Evolutionary conservation across 805 yeast genomes (phyloP).

Genomic region (Ogataea corticis): DNA sequence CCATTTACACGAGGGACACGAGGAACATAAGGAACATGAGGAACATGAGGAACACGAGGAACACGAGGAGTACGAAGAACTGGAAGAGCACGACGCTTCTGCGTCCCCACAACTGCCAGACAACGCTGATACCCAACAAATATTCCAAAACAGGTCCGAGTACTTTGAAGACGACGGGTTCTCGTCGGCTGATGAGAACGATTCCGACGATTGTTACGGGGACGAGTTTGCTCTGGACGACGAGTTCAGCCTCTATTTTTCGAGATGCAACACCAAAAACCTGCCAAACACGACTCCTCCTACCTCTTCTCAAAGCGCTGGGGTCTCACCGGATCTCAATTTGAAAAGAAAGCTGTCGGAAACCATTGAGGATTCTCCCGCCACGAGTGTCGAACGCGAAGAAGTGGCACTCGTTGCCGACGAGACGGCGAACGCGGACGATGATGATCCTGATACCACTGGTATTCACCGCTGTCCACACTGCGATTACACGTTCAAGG

Average conservation of each 20-base stretch:
- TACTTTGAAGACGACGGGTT: conserved; percentile 8
- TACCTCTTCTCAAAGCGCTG: conserved; percentile 8
- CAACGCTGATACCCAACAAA: background rate
- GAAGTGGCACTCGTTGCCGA: background rate
- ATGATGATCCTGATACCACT: too few species aligned
- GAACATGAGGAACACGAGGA: background rate
- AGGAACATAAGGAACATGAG: background rate
- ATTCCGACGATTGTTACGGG: conserved; percentile 14
- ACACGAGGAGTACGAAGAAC: background rate
- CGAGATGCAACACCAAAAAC: conserved; percentile 9
- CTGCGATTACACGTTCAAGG: conserved; percentile 50
- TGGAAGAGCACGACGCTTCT: background rate
- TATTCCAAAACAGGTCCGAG: background rate
- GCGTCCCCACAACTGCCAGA: background rate
- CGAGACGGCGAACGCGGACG: too few species aligned
- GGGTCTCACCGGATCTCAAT: background rate
- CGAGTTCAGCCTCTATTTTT: conserved; percentile 19
- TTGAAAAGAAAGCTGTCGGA: conserved; percentile 10
- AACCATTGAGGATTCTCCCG: background rate
- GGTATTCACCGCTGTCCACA: conserved; percentile 43
- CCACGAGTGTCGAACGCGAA: background rate
- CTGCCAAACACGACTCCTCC: background rate
- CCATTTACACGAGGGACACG: background rate
- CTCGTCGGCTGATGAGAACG: conserved; percentile 16
- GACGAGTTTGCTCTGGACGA: conserved; percentile 28